phyloP scores from a whole-genome alignment of 345 rosid species.

The Syzygium jambos region DNA sequence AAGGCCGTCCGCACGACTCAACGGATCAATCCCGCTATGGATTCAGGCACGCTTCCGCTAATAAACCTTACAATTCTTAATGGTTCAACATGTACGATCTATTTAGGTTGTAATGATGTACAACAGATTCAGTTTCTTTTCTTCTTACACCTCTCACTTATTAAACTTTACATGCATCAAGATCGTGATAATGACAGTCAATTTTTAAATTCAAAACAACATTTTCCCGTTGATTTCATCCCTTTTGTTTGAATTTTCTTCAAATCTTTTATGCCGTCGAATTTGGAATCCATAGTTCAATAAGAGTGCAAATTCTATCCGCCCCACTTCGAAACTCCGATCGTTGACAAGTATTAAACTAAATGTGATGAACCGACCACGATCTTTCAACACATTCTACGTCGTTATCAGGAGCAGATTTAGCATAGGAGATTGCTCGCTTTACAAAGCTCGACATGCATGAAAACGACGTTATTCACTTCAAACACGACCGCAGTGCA shows the following conservation, averaged over 20 bases:
- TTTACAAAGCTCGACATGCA: neutral
- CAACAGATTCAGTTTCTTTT: no score
- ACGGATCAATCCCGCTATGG: no score
- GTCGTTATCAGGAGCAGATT: neutral
- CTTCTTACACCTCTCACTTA: neutral
- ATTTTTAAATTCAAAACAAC: neutral
- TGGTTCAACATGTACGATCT: no score
- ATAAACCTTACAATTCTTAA: no score
- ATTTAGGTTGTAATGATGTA: no score
- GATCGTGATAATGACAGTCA: neutral
- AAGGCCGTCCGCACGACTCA: no score
- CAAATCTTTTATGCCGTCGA: neutral
- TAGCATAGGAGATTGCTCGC: neutral
- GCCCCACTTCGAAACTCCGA: neutral
- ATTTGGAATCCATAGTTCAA: no score
- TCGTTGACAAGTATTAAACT: neutral
- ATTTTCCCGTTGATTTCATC: no score
- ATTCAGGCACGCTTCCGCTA: no score
- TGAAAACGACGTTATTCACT: neutral
- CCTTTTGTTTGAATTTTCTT: neutral
- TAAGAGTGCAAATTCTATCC: neutral
- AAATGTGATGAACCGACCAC: neutral
- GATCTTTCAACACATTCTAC: neutral
- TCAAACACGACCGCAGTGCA: neutral
- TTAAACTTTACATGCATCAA: neutral